Conservation (phyloP, 2,329 filamentous ascomycete species). For the Eurotiales sp. region DNA sequence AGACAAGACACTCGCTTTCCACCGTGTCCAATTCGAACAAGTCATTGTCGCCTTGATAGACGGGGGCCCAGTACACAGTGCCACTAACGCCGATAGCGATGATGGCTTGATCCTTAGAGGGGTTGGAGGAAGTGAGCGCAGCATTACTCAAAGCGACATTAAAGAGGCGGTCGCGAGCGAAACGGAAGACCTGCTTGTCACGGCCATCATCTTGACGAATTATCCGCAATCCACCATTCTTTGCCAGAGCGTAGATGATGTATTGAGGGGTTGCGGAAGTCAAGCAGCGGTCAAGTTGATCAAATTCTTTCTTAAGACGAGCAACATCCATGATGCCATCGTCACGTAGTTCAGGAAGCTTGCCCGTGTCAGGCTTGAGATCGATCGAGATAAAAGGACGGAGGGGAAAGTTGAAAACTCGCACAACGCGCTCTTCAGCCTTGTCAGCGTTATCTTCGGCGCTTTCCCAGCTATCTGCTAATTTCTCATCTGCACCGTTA, state of each 20-base stretch:
- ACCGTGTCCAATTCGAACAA: slow-evolving; percentile 73
- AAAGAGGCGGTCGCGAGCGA: slow-evolving; percentile 90
- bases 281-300: slow-evolving; percentile 91
- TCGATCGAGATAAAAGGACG: slow-evolving; percentile 90
- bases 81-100: slow-evolving; percentile 92
- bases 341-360: slow-evolving; percentile 63
- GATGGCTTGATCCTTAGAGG: slow-evolving; percentile 68
- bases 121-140: slow-evolving; percentile 48
- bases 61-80: slow-evolving; percentile 90
- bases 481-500: slow-evolving; percentile 47
- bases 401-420: slow-evolving; percentile 94
- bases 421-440: slow-evolving; percentile 62
- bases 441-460: slow-evolving; percentile 68
- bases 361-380: slow-evolving; percentile 48
- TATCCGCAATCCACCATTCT: slow-evolving; percentile 86
- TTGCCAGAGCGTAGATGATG: slow-evolving; percentile 91
- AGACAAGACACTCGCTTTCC: slow-evolving; percentile 80
- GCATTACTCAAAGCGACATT: slow-evolving; percentile 80
- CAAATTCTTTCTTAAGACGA: slow-evolving; percentile 93
- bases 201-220: slow-evolving; percentile 92
- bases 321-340: slow-evolving; percentile 89
- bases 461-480: slow-evolving; percentile 90
- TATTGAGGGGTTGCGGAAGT: slow-evolving; percentile 85
- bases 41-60: slow-evolving; percentile 73
- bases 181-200: slow-evolving; percentile 86